Percentiles rank a stretch among this genome's conserved stretches.
phyloP scores from a whole-genome alignment of 1,139 yeast species.

The Yamadazyma sp. region DNA sequence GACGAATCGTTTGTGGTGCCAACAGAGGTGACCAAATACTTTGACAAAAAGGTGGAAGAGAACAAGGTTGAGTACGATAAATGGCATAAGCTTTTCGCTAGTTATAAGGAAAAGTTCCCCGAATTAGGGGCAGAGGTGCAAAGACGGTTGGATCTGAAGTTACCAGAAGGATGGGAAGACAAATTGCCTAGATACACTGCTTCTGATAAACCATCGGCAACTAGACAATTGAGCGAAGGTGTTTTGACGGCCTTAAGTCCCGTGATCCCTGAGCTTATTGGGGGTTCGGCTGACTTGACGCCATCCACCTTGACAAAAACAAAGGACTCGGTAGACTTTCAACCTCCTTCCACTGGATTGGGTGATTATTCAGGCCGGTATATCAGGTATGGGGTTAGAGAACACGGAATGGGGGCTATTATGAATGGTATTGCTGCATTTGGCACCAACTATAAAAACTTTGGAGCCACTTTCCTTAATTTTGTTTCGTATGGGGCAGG shows the following conservation, averaged over 20 bases:
- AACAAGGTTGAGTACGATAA: slow-evolving; percentile 62
- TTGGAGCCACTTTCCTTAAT: slow-evolving; percentile 97
- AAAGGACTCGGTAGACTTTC: slow-evolving; percentile 83
- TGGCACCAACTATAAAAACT: slow-evolving; percentile 87
- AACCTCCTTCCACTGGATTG: slow-evolving; percentile 73
- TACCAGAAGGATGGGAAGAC: slow-evolving; percentile 82
- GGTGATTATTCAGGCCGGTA: slow-evolving; percentile 92
- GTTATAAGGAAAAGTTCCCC: slow-evolving; percentile 70
- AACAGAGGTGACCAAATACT: slow-evolving; percentile 73
- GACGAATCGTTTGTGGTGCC: slow-evolving; percentile 75
- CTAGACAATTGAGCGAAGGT: slow-evolving; percentile 90
- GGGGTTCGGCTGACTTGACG: slow-evolving; percentile 98
- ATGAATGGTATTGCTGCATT: slow-evolving; percentile 95
- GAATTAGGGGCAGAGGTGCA: slow-evolving; percentile 51
- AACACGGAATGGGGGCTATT: slow-evolving; percentile 98
- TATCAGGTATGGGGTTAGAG: slow-evolving; percentile 97
- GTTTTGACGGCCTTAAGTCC: slow-evolving; percentile 64
- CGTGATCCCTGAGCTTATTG: slow-evolving; percentile 80
- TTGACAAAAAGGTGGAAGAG: slow-evolving; percentile 52
- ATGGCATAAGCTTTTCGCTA: slow-evolving; percentile 67
- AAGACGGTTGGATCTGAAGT: slow-evolving; percentile 16
- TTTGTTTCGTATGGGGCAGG: slow-evolving; percentile 97
- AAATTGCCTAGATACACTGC: slow-evolving; percentile 76
- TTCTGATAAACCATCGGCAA: slow-evolving; percentile 77
- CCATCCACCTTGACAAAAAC: slow-evolving; percentile 95